Conservation (phyloP, 345 rosid genomes). For the Rhodamnia argentea region DNA sequence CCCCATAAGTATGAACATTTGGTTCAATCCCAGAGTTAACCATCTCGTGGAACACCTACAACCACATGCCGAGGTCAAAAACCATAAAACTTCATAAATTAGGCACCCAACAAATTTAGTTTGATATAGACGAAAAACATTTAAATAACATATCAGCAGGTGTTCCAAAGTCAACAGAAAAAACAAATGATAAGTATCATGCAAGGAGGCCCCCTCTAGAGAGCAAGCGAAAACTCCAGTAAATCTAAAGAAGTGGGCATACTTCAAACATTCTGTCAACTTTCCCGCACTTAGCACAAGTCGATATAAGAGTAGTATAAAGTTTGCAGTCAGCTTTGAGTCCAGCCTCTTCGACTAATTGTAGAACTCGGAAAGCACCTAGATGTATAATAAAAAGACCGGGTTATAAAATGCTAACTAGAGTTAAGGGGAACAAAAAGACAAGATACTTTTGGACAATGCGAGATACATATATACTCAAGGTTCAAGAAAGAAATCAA, state of each 20-base stretch:
- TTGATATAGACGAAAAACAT: neutral
- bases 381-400: slow-evolving; percentile 6
- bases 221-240: neutral
- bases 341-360: slow-evolving; percentile 56
- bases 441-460: neutral
- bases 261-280: slow-evolving; percentile 97
- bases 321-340: slow-evolving; percentile 79
- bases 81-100: neutral
- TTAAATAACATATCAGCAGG: neutral
- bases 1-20: slow-evolving; percentile 85
- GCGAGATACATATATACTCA: neutral
- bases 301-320: slow-evolving; percentile 85
- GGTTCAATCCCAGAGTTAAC: slow-evolving; percentile 87
- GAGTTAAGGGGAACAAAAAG: neutral
- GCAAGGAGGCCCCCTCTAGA: neutral
- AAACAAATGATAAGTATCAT: neutral
- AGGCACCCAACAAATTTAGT: neutral
- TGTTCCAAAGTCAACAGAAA: neutral
- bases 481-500: neutral
- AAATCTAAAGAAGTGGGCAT: slow-evolving; percentile 14
- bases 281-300: slow-evolving; percentile 90
- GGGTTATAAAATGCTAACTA: neutral
- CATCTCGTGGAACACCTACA: slow-evolving; percentile 91
- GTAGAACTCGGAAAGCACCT: slow-evolving; percentile 77
- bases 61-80: neutral